A percentile compares a stretch with the other conserved stretches of the same genome.
Evolutionary conservation across 2,329 filamentous ascomycete genomes (phyloP).

Genomic region (Stylonectria norvegica): DNA sequence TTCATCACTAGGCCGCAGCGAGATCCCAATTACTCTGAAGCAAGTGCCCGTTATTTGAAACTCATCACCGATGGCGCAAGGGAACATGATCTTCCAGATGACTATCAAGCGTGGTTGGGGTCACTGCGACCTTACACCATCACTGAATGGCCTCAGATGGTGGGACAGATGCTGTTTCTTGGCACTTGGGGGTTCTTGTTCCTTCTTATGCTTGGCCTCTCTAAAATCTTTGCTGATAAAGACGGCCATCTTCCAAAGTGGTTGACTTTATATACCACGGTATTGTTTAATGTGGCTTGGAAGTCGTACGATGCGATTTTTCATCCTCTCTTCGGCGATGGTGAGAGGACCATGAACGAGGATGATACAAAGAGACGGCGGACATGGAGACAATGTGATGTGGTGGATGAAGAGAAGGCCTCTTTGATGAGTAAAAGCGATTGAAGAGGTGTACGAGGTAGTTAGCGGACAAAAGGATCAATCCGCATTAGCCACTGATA

Average conservation of each 20-base stretch:
- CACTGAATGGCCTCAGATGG: slow-evolving; percentile 62
- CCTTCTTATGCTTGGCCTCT: slow-evolving; percentile 43
- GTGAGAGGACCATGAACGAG: slow-evolving; percentile 60
- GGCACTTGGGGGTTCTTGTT: slow-evolving; percentile 56
- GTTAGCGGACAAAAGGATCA: too few relatives aligned
- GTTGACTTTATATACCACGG: slow-evolving; percentile 52
- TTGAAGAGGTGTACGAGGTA: too few relatives aligned
- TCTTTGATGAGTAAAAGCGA: too few relatives aligned
- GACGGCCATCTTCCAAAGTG: slow-evolving; percentile 67
- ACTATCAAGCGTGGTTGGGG: slow-evolving; percentile 73
- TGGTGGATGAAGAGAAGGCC: slow-evolving; percentile 26
- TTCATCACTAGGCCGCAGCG: slow-evolving; percentile 49
- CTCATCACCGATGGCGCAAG: slow-evolving; percentile 74
- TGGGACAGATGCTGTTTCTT: slow-evolving; percentile 64
- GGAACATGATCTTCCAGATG: slow-evolving; percentile 74
- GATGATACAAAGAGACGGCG: slow-evolving; percentile 12
- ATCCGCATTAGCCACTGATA: too few relatives aligned
- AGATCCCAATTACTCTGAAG: slow-evolving; percentile 70
- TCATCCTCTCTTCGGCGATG: slow-evolving; percentile 74
- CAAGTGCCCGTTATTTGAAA: slow-evolving; percentile 78
- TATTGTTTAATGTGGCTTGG: slow-evolving; percentile 51
- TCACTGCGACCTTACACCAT: slow-evolving; percentile 66
- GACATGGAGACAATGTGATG: slow-evolving; percentile 4
- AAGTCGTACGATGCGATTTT: slow-evolving; percentile 42
- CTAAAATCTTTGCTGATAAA: slow-evolving; percentile 56